phyloP scores from a whole-genome alignment of 352 stramenopile genomes.

The Pythium rishiriense region DNA sequence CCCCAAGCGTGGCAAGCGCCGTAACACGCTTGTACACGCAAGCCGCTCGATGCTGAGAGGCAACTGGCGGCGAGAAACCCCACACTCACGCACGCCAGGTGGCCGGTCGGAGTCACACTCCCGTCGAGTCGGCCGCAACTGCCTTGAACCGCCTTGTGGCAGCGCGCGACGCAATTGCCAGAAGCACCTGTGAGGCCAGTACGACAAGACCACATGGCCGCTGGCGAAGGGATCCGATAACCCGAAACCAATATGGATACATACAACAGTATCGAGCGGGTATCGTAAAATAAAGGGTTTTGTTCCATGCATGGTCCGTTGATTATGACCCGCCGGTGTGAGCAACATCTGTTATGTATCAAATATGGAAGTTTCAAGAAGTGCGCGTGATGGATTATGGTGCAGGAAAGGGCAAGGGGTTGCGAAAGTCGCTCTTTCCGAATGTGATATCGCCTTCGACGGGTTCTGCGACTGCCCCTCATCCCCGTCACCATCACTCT shows the following conservation, averaged over 20 bases:
- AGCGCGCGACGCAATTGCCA: not conserved
- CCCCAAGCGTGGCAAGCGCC: too few relatives aligned
- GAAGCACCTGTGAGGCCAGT: not conserved
- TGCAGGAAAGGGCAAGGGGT: constrained; percentile 23
- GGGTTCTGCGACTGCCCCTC: not conserved
- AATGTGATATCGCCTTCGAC: constrained; percentile 1
- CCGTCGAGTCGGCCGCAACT: not conserved
- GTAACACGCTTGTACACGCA: not conserved
- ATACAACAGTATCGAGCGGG: not conserved
- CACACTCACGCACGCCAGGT: not conserved
- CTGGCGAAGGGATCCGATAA: not conserved
- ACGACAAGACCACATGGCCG: not conserved
- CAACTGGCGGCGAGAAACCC: not conserved
- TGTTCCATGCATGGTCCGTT: not conserved
- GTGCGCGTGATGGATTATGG: constrained; percentile 6
- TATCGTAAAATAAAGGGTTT: not conserved
- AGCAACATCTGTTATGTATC: constrained; percentile 8
- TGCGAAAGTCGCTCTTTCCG: constrained; percentile 1
- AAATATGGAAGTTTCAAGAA: not conserved
- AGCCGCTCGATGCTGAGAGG: constrained; percentile 5
- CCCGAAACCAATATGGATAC: not conserved
- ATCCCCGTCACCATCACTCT: not conserved
- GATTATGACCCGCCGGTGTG: not conserved
- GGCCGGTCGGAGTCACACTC: not conserved
- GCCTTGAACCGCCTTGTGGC: not conserved